These are phyloP conservation scores for Melanogaster broomeanus DNA, from an alignment of 768 basidiomycete species.

Conservation along the genomic window DNA sequence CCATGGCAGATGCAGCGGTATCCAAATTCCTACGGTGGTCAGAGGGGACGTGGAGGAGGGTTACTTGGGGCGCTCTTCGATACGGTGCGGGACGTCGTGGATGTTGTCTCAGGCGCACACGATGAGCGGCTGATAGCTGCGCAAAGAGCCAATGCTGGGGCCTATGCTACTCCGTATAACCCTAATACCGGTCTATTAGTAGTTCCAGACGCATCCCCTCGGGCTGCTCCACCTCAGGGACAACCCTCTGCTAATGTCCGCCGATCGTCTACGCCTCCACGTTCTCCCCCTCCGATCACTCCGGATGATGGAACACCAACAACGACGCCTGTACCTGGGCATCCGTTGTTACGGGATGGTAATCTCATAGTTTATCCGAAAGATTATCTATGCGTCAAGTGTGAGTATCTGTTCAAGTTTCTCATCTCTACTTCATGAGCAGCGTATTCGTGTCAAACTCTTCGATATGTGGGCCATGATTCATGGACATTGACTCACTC, in stretches of 20 bases:
- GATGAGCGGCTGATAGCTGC: conserved; percentile 16
- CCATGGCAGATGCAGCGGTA: conserved; percentile 26
- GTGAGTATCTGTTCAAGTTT: conserved; percentile 37
- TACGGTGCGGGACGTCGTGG: conserved; percentile 29
- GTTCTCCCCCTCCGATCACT: conserved; percentile 5
- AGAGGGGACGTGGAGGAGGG: conserved; percentile 19
- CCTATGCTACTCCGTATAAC: conserved; percentile 21
- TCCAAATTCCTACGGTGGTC: not conserved
- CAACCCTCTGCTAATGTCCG: conserved; percentile 6
- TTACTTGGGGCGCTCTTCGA: conserved; percentile 28
- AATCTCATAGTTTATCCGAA: conserved; percentile 69
- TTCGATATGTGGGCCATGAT: not conserved
- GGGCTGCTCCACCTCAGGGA: not conserved
- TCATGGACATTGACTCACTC: not conserved
- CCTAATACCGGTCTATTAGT: not conserved
- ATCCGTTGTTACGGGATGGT: conserved; percentile 62
- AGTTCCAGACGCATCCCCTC: conserved; percentile 13
- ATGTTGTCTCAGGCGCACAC: conserved; percentile 24
- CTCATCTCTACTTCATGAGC: too few species aligned
- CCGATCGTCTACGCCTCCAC: conserved; percentile 15
- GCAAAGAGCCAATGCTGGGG: conserved; percentile 15
- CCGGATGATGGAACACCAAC: conserved; percentile 67
- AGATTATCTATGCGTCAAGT: conserved; percentile 66
- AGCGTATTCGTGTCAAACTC: not conserved
- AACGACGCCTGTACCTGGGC: conserved; percentile 59